A percentile compares a stretch with the other conserved stretches of the same genome.
Conservation (phyloP, 2,329 filamentous ascomycete genomes). For the Fusarium newnesense region DNA sequence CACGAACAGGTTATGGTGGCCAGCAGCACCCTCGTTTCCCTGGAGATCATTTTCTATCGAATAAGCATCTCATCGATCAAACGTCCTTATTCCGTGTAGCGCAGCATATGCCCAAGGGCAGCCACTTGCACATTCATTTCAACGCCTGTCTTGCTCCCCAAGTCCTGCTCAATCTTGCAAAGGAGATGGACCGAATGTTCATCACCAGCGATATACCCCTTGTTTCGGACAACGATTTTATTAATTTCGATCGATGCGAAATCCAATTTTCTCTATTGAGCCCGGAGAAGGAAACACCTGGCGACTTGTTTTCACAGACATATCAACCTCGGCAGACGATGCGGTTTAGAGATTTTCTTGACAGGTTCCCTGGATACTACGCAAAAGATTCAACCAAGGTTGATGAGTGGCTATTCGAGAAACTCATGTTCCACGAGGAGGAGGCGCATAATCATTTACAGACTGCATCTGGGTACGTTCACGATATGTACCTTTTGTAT, state of each 20-base stretch:
- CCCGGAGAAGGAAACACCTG: constrained; percentile 48
- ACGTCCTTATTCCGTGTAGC: constrained; percentile 69
- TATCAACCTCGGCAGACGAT: constrained; percentile 61
- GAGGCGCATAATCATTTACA: constrained; percentile 66
- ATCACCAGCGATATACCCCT: constrained; percentile 69
- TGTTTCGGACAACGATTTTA: constrained; percentile 48
- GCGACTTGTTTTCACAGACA: constrained; percentile 59
- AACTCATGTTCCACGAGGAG: constrained; percentile 70
- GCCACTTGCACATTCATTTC: constrained; percentile 80
- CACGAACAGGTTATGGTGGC: constrained; percentile 52
- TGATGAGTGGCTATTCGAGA: constrained; percentile 67
- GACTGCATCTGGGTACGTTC: constrained; percentile 63
- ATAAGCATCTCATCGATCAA: constrained; percentile 61
- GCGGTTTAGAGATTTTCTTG: constrained; percentile 55
- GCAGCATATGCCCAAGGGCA: constrained; percentile 73
- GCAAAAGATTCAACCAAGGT: constrained; percentile 39
- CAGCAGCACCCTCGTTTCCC: constrained; percentile 58
- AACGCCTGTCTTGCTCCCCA: constrained; percentile 75
- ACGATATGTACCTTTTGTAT: neutral
- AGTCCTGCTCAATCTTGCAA: constrained; percentile 66
- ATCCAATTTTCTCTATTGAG: constrained; percentile 69
- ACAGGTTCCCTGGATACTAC: constrained; percentile 47
- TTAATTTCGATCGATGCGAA: constrained; percentile 64
- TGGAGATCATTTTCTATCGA: constrained; percentile 69
- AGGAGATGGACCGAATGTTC: constrained; percentile 72